Evolutionary conservation across 768 basidiomycete genomes (phyloP).

Genomic region (Termitomyces sp.): DNA sequence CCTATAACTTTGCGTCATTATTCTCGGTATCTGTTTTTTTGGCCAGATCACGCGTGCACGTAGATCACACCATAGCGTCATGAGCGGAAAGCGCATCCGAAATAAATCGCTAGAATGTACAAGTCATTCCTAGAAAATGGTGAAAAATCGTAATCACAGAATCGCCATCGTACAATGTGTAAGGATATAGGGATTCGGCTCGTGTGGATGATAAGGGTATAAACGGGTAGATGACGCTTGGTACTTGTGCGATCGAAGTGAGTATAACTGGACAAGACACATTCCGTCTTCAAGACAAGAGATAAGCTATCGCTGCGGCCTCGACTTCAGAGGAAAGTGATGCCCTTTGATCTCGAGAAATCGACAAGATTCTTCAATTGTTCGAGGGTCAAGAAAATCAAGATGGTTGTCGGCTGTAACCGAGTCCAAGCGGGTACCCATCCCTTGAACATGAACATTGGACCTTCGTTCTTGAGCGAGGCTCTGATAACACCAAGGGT

Average conservation of each 20-base stretch:
- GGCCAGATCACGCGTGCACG: no score
- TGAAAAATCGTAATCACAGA: background rate
- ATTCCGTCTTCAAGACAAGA: background rate
- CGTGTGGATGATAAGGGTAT: background rate
- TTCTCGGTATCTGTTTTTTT: no score
- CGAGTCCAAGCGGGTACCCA: slow-evolving; percentile 87
- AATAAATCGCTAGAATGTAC: background rate
- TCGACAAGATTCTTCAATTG: slow-evolving; percentile 74
- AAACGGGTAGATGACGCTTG: background rate
- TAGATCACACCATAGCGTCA: no score
- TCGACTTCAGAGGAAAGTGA: slow-evolving; percentile 18
- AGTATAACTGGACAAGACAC: background rate
- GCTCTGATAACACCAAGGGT: slow-evolving; percentile 63
- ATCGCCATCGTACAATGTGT: background rate
- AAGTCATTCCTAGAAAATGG: background rate
- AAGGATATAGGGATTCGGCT: background rate
- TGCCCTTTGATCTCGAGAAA: slow-evolving; percentile 41
- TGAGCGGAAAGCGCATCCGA: no score
- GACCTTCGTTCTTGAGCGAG: slow-evolving; percentile 67
- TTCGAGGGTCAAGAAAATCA: slow-evolving; percentile 83
- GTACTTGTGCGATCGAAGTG: background rate
- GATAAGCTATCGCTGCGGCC: background rate
- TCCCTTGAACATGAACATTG: slow-evolving; percentile 91
- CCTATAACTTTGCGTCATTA: no score
- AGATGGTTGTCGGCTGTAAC: slow-evolving; percentile 81